Percentiles rank a stretch among this genome's conserved stretches.
Conservation (phyloP, 2,329 filamentous ascomycete genomes). For the Myriosclerotinia scirpicola region DNA sequence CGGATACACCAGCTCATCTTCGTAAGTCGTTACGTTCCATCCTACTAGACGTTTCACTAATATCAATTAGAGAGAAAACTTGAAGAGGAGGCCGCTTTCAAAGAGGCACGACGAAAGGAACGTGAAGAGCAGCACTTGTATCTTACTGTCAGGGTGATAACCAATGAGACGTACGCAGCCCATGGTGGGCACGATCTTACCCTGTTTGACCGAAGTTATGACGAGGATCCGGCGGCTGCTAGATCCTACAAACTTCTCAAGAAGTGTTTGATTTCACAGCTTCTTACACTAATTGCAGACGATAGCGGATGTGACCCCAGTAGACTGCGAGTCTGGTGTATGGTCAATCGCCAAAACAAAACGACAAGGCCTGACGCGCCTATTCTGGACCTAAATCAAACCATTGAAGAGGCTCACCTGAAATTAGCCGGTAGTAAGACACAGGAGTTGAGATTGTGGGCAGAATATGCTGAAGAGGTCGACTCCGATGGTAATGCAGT, state of each 20-base stretch:
- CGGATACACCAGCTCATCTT: conserved; percentile 80
- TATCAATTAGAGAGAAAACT: conserved; percentile 62
- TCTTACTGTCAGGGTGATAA: conserved; percentile 79
- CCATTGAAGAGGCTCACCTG: conserved; percentile 70
- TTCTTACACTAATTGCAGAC: conserved; percentile 67
- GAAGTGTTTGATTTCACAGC: conserved; percentile 72
- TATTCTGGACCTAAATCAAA: conserved; percentile 74
- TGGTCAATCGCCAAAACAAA: conserved; percentile 99
- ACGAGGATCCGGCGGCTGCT: conserved; percentile 65
- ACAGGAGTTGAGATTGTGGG: conserved; percentile 75
- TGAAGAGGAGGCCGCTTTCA: conserved; percentile 74
- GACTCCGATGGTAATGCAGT: conserved; percentile 66
- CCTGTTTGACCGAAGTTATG: conserved; percentile 59
- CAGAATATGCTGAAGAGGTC: conserved; percentile 71
- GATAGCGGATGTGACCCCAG: conserved; percentile 68
- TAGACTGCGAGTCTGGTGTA: conserved; percentile 83
- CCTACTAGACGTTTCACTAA: conserved; percentile 32
- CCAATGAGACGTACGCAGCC: conserved; percentile 74
- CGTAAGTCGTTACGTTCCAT: conserved; percentile 51
- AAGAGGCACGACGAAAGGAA: conserved; percentile 80
- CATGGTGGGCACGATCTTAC: conserved; percentile 85
- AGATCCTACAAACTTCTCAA: conserved; percentile 71
- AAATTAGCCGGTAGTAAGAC: conserved; percentile 68
- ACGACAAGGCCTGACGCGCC: conserved; percentile 89
- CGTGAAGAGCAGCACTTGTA: conserved; percentile 93